Evolutionary conservation across 2,329 filamentous ascomycete species (phyloP).

Genomic region (Penicillium sp.): DNA sequence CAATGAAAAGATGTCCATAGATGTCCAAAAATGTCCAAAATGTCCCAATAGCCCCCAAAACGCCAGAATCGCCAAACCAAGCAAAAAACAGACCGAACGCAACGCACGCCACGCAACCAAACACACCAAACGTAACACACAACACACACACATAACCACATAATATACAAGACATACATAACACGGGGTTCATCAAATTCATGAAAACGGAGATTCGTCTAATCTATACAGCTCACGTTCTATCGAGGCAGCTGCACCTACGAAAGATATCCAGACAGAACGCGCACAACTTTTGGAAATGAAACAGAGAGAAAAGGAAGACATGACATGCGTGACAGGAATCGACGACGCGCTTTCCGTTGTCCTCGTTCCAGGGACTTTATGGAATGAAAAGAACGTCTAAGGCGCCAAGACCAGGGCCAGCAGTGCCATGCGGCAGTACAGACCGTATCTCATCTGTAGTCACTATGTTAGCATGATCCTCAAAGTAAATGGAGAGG

Average conservation of each 20-base stretch:
- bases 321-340: slow-evolving; percentile 20
- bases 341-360: slow-evolving; percentile 18
- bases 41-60: not conserved
- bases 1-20: not conserved
- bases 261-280: slow-evolving; percentile 29
- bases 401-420: slow-evolving; percentile 75
- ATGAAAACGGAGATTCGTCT: slow-evolving; percentile 35
- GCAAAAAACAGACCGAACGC: slow-evolving; percentile 13
- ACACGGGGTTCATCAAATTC: slow-evolving; percentile 30
- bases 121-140: slow-evolving; percentile 16
- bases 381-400: slow-evolving; percentile 18
- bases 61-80: slow-evolving; percentile 3
- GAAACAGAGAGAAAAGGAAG: slow-evolving; percentile 20
- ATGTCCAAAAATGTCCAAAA: too few relatives aligned
- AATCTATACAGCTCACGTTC: slow-evolving; percentile 33
- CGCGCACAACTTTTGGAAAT: slow-evolving; percentile 30
- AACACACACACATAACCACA: slow-evolving; percentile 23
- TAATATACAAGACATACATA: slow-evolving; percentile 28
- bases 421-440: slow-evolving; percentile 95
- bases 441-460: slow-evolving; percentile 95
- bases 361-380: slow-evolving; percentile 12
- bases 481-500: not conserved
- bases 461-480: slow-evolving; percentile 40
- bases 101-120: slow-evolving; percentile 8
- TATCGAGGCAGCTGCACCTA: slow-evolving; percentile 28